Evolutionary conservation across 1,284 basidiomycete species (phyloP), one percentile per base, ranked within the genome.

Genomic region (Ustilago tritici): DNA sequence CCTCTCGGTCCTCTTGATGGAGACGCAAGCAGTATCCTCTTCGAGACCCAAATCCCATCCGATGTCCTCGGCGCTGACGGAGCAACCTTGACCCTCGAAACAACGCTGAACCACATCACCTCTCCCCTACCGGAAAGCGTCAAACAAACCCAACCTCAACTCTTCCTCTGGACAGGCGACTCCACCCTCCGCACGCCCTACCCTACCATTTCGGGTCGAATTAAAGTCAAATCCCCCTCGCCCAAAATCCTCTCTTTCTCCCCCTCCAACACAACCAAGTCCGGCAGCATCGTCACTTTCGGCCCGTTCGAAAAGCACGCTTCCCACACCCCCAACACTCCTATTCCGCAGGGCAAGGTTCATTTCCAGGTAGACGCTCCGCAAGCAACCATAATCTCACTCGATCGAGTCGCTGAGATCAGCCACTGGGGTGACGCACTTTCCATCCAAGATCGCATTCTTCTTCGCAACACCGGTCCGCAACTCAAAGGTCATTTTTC

Each of bases 361-460:
- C 94, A 97, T 83, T 99, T 94, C 87, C 88, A 89, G 79, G 92
- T 92, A 70, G 92, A 92, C 38, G 89, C 91, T 62, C 94, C 96
- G 0, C 90, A 97, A 49, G 86, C 95, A 14, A 91, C 93, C 72
- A 88, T 97, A 62, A 89, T 89, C 23, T 90, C 89, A 34, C 89
- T 96, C 36, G 89, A 91, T 65, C 91, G 97, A 53, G 86, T 89
- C 0, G 95, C 93, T 2, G 95, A 99, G 88, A 91, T 99, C 79
- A 95, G 93, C 74, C 96, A 99, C 86, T 99, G 96, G 97, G 95
- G 95, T 49, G 91, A 92, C 57, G 98, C 96, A 86, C 87, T 99
- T 49, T 96, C 97, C 83, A 92, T 96, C 54, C 91, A 98, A 86
- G 95, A 99, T 87, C 91, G 93, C 55, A 91, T 98, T 70, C 86